Evolutionary conservation across 2,329 filamentous ascomycete species (phyloP), one percentile per base, ranked within the genome.

Genomic region (Verticillium albo-atrum): DNA sequence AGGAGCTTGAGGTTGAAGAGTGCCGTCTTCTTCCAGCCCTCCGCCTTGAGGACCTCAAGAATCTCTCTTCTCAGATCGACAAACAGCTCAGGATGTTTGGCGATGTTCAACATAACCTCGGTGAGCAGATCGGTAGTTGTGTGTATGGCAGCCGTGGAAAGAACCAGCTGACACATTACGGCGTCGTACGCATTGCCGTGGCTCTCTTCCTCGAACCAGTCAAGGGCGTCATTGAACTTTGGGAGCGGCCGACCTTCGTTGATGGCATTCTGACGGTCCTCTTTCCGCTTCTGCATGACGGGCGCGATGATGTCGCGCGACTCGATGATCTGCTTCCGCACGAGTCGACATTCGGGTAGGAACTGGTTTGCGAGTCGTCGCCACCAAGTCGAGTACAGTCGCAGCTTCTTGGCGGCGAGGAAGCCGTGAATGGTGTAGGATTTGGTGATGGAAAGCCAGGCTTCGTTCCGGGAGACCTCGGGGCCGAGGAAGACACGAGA

Each of bases 121-220:
- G 71, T 70, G 1, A 72, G 30, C 4, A 69, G 58, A 34, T 76
- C 72, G 1, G 74, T 72, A 0, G 77, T 78, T 6, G 74, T 78
- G 62, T 80, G 76, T 17, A 79, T 75, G 4, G 76, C 75, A 1
- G 72, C 75, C 51, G 92, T 89, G 47, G 90, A 84, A 0, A 95
- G 92, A 3, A 97, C 82, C 28, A 91, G 80, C 69, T 96, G 91
- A 35, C 90, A 91, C 10, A 72, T 74, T 15, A 87, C 77, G 0
- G 81, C 75, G 71, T 92, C 83, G 70, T 92, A 94, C 7, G 75
- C 87, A 56, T 79, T 79, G n/a, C 85, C 80, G 76, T 69, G 67
- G 5, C 72, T 68, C 15, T 70, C 62, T 25, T 76, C 73, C 35
- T 77, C 71, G 60, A 78, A 74, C 77, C 77, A 81, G 25, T 77